Base-by-base conservation (phyloP, 2,329 filamentous ascomycete genomes). In the Torrubiella hemipterigena region DNA sequence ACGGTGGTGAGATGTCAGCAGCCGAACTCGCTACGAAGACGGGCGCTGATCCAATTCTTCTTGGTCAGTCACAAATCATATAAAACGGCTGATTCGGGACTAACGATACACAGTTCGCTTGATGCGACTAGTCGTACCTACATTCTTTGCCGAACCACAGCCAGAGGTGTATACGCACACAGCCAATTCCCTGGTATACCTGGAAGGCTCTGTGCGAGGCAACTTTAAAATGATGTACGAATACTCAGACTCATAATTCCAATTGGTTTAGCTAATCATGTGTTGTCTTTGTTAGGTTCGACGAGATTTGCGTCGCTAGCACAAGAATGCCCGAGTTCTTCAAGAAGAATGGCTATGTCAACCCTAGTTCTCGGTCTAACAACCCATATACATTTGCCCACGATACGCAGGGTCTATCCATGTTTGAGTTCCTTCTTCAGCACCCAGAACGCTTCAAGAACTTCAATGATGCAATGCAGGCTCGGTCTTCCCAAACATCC, bases 141-240 rank as follows among this genome's bases (percentile, higher is more conserved):
- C 23, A 7, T 26, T 26, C 23, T 26, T 26, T 14, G 23, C n/a
- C n/a, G 23, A 26, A 26, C 23, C 23, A 26, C 23, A 14, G 23
- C 23, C 23, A 26, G 23, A 26, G n/a, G 23, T 26, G 7, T 26
- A 26, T 13, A 26, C 23, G 7, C 23, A 26, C 23, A 26, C 23
- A 14, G 12, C 23, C n/a, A 26, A 26, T n/a, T 26, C 23, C 23
- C n/a, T 12, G 12, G n/a, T 26, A 12, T 26, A 26, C 15, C 15
- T 26, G 23, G 23, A n/a, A 26, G 23, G 6, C 15, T 14, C 23
- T 26, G 7, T 26, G 23, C 23, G 23, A 26, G 23, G 7, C 23
- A 26, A 26, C 23, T 26, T 26, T n/a, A 26, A 26, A 26, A 26
- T 26, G 23, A 26, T 26, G 23, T 26, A 14, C 23, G 23, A 26